Base-by-base conservation (phyloP, 139 green algal genomes). In the Coccomyxa sp. region DNA sequence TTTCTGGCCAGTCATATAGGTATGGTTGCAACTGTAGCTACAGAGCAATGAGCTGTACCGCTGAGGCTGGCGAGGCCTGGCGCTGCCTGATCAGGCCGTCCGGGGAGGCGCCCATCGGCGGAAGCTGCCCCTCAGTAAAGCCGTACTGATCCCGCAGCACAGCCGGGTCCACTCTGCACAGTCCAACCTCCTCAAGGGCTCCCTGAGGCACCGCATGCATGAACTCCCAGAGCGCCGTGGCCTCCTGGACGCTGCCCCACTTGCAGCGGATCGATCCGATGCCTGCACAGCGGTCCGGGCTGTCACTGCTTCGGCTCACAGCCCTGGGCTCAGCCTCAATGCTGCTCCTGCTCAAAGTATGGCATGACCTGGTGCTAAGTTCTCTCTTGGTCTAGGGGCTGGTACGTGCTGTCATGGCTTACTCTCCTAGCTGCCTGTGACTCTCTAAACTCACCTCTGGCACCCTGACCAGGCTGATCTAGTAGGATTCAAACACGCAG, bases 171-270 rank as follows among this genome's bases (percentile, higher is more conserved):
- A 89, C 39, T 39, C 74, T 81, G 77, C 82, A 91, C 68, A 90
- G 84, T 3, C 76, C 90, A 38, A 82, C 89, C 75, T 91, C 83
- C 33, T 83, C 58, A n/a, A 86, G 37, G 35, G 70, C 39, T 38
- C 74, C 74, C 8, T 58, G 9, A 37, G 81, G 58, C 27, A 82
- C 70, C 18, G 76, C 54, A 64, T 78, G 74, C 76, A 88, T 75
- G 70, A 94, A 71, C 0, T 70, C 68, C 3, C 79, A 70, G 55
- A 94, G 79, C 7, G 89, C 81, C 0, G 88, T 78, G 10, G 80
- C 73, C 82, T 95, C 91, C 82, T 95, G 88, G 0, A 58, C 81
- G 31, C 77, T 89, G 40, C 91, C 91, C 91, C 91, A 95, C 16
- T 86, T 82, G 80, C 90, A 85, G 55, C 89, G 84, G 41, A 95